A percentile compares a stretch with the other conserved stretches of the same genome.
Evolutionary conservation across 2,329 filamentous ascomycete species (phyloP).

Genomic region (Hortaea sp.): DNA sequence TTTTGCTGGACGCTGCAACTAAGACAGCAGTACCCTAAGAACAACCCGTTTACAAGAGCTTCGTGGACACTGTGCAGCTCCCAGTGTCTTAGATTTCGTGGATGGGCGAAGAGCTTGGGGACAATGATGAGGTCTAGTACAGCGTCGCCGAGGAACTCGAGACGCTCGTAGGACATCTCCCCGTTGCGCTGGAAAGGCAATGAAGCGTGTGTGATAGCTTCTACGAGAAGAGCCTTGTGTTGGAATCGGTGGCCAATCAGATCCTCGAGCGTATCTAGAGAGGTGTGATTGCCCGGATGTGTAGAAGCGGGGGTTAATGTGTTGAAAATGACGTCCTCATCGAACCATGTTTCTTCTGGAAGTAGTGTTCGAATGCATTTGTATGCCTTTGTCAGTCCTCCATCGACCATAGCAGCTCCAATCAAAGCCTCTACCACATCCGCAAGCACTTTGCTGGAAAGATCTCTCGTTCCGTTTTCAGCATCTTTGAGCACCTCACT

Average conservation of each 20-base stretch:
- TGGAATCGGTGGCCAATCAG: conserved; percentile 54
- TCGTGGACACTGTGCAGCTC: conserved; percentile 70
- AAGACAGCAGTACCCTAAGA: conserved; percentile 69
- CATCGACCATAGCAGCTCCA: conserved; percentile 61
- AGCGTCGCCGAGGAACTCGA: conserved; percentile 9
- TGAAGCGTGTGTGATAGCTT: conserved; percentile 67
- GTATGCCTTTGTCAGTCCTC: conserved; percentile 54
- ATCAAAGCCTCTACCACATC: conserved; percentile 83
- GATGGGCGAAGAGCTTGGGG: conserved; percentile 44
- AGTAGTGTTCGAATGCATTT: conserved; percentile 58
- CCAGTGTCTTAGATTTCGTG: conserved; percentile 40
- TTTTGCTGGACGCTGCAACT: conserved; percentile 36
- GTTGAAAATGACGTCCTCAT: conserved; percentile 5
- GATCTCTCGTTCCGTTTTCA: conserved; percentile 22
- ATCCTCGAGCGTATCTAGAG: conserved; percentile 46
- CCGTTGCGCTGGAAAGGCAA: conserved; percentile 6
- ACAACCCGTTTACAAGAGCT: conserved; percentile 68
- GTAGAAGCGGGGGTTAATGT: conserved; percentile 3
- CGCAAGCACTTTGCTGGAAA: conserved; percentile 72
- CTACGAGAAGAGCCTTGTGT: conserved; percentile 58
- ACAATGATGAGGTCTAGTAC: conserved; percentile 72
- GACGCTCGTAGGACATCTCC: conserved; percentile 9
- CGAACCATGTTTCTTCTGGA: conserved; percentile 35
- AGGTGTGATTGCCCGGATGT: conserved; percentile 38
- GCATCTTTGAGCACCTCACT: conserved; percentile 28